These are phyloP conservation scores for Phytophthora fragariaefolia DNA, from an alignment of 352 stramenopile genomes.

Conservation along the genomic window DNA sequence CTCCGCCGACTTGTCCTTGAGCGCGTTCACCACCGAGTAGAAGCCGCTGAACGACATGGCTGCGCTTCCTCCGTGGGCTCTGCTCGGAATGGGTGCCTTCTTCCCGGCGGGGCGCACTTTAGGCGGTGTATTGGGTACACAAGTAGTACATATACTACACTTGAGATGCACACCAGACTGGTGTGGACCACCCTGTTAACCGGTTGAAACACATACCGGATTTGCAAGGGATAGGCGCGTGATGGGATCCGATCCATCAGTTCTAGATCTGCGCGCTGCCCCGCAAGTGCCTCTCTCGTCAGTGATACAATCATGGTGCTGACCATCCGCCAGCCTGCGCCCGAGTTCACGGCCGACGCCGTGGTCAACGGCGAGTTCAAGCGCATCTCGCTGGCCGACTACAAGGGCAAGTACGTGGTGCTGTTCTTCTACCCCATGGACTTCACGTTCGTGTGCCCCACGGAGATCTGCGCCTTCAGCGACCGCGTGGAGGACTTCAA, in stretches of 20 bases:
- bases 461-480: conserved; percentile 91
- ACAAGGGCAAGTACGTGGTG: conserved; percentile 91
- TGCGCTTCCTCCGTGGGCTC: neutral
- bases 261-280: conserved; percentile 9
- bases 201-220: too few relatives aligned
- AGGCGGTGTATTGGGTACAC: neutral
- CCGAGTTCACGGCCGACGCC: conserved; percentile 79
- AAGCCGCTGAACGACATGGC: conserved; percentile 60
- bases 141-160: neutral
- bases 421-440: conserved; percentile 94
- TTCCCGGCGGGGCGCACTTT: neutral
- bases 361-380: conserved; percentile 88
- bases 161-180: too few relatives aligned
- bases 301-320: conserved; percentile 46
- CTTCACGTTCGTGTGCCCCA: conserved; percentile 93
- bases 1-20: conserved; percentile 70
- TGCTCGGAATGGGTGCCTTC: neutral
- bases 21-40: conserved; percentile 53
- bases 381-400: conserved; percentile 83
- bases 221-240: too few relatives aligned
- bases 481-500: conserved; percentile 86
- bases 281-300: conserved; percentile 2
- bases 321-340: conserved; percentile 73
- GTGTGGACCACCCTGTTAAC: too few relatives aligned
- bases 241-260: neutral